Evolutionary conservation across 2,329 filamentous ascomycete genomes (phyloP).

Genomic region (Leptographium flavum): DNA sequence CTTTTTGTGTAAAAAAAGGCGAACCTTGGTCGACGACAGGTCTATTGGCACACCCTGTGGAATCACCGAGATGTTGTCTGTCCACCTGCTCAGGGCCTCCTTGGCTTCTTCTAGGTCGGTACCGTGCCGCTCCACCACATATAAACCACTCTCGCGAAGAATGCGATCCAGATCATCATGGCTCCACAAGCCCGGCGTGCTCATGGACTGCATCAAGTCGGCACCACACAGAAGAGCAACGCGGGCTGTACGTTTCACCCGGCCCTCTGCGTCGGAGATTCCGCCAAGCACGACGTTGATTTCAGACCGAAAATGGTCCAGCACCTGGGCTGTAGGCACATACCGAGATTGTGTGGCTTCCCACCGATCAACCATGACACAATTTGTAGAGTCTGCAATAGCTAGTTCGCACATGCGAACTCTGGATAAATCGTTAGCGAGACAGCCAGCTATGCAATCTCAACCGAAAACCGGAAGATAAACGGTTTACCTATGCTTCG

Average conservation of each 20-base stretch:
- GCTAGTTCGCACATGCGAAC: constrained; percentile 80
- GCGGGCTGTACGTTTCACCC: constrained; percentile 40
- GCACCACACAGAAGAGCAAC: constrained; percentile 70
- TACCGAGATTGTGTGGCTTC: constrained; percentile 49
- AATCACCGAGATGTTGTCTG: constrained; percentile 77
- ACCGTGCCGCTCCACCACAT: constrained; percentile 76
- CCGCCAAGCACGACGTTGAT: constrained; percentile 70
- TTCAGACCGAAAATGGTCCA: constrained; percentile 84
- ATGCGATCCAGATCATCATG: constrained; percentile 78
- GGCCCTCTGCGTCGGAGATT: constrained; percentile 52
- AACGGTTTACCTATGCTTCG: constrained; percentile 8
- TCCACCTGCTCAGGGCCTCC: constrained; percentile 66
- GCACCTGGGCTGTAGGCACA: constrained; percentile 73
- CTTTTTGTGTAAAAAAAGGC: constrained; percentile 62
- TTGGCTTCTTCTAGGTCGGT: constrained; percentile 77
- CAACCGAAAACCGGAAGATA: too few species aligned
- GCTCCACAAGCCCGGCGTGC: constrained; percentile 64
- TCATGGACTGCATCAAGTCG: constrained; percentile 68
- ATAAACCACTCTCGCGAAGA: constrained; percentile 66
- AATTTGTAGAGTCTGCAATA: constrained; percentile 57
- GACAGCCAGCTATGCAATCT: too few species aligned
- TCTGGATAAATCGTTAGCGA: constrained; percentile 30
- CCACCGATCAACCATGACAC: constrained; percentile 67
- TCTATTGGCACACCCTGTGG: constrained; percentile 81
- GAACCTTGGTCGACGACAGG: constrained; percentile 66